Base-by-base conservation (phyloP, 345 rosid species). In the Rhizophora apiculata region DNA sequence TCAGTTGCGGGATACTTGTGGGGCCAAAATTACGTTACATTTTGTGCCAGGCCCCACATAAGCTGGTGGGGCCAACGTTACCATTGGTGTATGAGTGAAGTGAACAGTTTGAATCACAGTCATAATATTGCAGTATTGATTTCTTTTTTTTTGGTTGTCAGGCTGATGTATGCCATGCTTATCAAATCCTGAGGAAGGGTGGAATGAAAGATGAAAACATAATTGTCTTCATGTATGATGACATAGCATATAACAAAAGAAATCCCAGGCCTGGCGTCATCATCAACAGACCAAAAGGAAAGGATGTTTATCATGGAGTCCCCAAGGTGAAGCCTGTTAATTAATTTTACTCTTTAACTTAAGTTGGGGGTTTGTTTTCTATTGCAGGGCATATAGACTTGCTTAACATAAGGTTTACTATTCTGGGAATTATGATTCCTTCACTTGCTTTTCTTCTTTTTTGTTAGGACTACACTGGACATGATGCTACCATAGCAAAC, bases 151-250 rank as follows among this genome's bases (percentile, higher is more conserved):
- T 8, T 6, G 54, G 30, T 61, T 71, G 5, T 6, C 73, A 89
- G 92, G 92, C 96, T 20, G 89, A 90, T 74, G 69, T 87, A 26
- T 86, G 96, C 66, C 96, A 90, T 72, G 94, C 94, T 3, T 88
- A 90, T 68, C 94, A 88, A 55, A 68, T 79, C 8, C 61, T 86
- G 58, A 79, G 71, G 63, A 80, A 68, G 48, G 90, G 89, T 1
- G 96, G 94, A 57, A 1, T 87, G 61, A 77, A 82, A 60, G 94
- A 88, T 5, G 90, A 90, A 53, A 90, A 90, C 78, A 90, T 88
- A 20, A 78, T 88, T 15, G 94, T 90, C 48, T 86, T 90, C 81
- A 88, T 90, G 96, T 85, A 88, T 52, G 96, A 88, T 74, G 96
- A 88, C 68, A 85, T 90, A 11, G 96, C 96, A 0, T 65, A 74